Conservation (phyloP, 805 yeast genomes). For the Isabelozyma rhagii region DNA sequence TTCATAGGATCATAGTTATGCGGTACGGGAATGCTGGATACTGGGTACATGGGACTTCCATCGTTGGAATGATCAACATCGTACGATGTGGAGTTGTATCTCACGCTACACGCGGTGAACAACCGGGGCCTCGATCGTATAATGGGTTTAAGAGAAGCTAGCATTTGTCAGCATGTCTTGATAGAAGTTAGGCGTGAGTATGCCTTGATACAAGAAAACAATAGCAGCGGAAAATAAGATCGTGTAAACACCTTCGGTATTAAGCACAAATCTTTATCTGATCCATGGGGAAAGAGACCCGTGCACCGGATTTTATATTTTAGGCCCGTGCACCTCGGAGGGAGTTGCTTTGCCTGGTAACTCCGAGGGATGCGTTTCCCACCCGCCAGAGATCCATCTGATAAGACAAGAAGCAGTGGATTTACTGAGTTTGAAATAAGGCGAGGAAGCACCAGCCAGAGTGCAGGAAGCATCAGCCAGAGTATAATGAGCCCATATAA, state of each 20-base stretch:
- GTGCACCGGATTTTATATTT: background rate
- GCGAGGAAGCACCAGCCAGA: too few relatives aligned
- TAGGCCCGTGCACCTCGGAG: background rate
- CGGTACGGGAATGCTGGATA: conserved; percentile 3
- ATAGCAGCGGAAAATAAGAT: too few relatives aligned
- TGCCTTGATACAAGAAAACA: background rate
- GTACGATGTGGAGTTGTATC: background rate
- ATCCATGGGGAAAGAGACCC: background rate
- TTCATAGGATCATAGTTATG: conserved; percentile 18
- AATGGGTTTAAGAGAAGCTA: background rate
- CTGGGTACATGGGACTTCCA: background rate
- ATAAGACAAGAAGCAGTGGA: too few relatives aligned
- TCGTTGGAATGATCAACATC: background rate
- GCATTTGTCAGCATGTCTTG: background rate
- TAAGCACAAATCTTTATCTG: background rate
- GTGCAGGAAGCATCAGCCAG: too few relatives aligned
- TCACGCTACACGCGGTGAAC: background rate
- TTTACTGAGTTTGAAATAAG: too few relatives aligned
- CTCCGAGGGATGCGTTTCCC: too few relatives aligned
- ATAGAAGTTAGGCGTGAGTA: background rate
- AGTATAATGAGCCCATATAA: too few relatives aligned
- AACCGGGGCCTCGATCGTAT: background rate
- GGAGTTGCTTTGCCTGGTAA: too few relatives aligned
- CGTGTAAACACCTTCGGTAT: background rate
- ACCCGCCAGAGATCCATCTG: background rate